A percentile compares a stretch with the other conserved stretches of the same genome.
Conservation (phyloP, 495 filamentous ascomycete genomes). For the Daldinia vernicosa region DNA sequence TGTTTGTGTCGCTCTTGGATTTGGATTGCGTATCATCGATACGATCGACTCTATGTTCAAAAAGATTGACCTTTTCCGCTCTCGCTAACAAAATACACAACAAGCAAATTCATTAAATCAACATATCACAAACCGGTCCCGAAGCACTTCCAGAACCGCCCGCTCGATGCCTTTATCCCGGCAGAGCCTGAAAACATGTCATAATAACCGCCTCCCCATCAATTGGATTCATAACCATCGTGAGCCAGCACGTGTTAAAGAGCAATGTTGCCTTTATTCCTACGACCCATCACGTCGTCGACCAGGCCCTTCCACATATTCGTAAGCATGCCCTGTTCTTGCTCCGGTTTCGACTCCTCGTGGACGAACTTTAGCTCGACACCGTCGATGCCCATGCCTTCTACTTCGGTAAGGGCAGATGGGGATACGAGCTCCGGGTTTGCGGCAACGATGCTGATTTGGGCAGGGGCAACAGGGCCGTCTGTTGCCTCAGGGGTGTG, state of each 20-base stretch:
- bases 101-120: constrained; percentile 33
- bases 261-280: constrained; percentile 37
- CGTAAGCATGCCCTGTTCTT: constrained; percentile 52
- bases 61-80: constrained; percentile 5
- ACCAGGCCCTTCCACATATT: constrained; percentile 58
- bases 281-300: constrained; percentile 54
- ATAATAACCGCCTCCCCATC: not conserved
- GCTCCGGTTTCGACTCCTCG: constrained; percentile 37
- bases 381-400: constrained; percentile 58
- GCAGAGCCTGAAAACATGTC: constrained; percentile 26
- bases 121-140: constrained; percentile 34
- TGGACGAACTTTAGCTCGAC: constrained; percentile 59
- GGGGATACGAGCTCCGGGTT: constrained; percentile 55
- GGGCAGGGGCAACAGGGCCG: constrained; percentile 44
- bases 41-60: constrained; percentile 5
- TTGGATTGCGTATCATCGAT: not conserved
- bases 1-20: not conserved
- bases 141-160: constrained; percentile 43
- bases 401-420: constrained; percentile 53
- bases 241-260: constrained; percentile 33
- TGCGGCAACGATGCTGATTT: constrained; percentile 56
- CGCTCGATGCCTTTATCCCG: constrained; percentile 24
- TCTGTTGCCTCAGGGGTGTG: constrained; percentile 47
- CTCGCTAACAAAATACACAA: constrained; percentile 19
- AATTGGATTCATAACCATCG: constrained; percentile 17